phyloP scores from a whole-genome alignment of 1,139 yeast species.

The Kodamaea suecica region DNA sequence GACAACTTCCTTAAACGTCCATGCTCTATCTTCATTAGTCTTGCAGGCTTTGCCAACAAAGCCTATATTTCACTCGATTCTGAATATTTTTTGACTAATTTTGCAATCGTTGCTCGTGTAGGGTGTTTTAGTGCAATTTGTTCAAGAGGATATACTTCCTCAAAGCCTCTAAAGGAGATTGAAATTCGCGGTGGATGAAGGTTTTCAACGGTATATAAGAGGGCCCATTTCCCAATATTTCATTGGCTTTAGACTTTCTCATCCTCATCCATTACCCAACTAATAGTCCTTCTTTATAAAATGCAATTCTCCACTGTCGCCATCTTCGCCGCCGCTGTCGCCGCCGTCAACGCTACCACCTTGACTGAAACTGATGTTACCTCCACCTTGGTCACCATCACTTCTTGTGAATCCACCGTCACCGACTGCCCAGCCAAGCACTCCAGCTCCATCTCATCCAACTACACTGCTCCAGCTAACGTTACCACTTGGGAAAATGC shows the following conservation, averaged over 20 bases:
- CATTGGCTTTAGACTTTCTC: neutral
- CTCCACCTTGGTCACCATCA: constrained; percentile 40
- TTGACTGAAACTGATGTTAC: constrained; percentile 30
- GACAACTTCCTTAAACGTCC: too few species aligned
- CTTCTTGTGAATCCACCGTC: constrained; percentile 39
- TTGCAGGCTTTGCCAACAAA: too few species aligned
- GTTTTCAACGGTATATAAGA: neutral
- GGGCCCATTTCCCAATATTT: neutral
- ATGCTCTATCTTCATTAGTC: too few species aligned
- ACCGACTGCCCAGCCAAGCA: constrained; percentile 40
- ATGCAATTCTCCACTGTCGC: constrained; percentile 50
- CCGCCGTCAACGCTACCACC: constrained; percentile 35
- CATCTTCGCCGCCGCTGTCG: constrained; percentile 40
- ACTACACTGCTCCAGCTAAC: constrained; percentile 15
- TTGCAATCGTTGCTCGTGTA: too few species aligned
- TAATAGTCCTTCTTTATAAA: constrained; percentile 32
- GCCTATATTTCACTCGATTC: too few species aligned
- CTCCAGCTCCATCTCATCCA: constrained; percentile 12
- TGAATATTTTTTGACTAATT: too few species aligned
- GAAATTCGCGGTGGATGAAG: too few species aligned
- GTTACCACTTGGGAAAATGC: constrained; percentile 14
- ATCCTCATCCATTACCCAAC: constrained; percentile 17
- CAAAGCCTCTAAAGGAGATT: too few species aligned
- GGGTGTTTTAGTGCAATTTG: too few species aligned
- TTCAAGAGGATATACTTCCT: too few species aligned